Percentiles rank a stretch among this genome's conserved stretches.
phyloP scores from a whole-genome alignment of 352 stramenopile species.

The Phytopythium montanum region DNA sequence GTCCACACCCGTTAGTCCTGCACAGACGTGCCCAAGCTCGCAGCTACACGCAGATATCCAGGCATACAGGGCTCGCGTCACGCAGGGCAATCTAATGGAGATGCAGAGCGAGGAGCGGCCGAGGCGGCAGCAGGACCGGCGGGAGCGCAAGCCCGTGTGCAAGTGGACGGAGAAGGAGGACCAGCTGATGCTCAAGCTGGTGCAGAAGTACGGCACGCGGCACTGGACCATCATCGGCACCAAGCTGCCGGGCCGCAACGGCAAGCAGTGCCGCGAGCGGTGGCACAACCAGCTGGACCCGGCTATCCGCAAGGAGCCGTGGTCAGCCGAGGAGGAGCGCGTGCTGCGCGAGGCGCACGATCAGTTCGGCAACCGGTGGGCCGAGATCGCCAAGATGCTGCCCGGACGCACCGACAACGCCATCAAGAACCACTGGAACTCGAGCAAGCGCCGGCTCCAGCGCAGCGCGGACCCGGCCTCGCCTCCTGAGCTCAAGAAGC shows the following conservation, averaged over 20 bases:
- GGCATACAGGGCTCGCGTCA: too few relatives aligned
- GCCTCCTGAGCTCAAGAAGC: slow-evolving; percentile 17
- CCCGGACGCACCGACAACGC: slow-evolving; percentile 87
- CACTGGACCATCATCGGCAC: slow-evolving; percentile 98
- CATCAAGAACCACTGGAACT: slow-evolving; percentile 94
- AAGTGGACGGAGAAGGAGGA: slow-evolving; percentile 91
- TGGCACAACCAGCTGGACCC: slow-evolving; percentile 96
- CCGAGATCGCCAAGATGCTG: slow-evolving; percentile 88
- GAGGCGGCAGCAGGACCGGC: slow-evolving; percentile 8
- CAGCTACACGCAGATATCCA: too few relatives aligned
- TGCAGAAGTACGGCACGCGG: slow-evolving; percentile 92
- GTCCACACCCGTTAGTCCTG: neutral
- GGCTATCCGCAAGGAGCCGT: slow-evolving; percentile 90
- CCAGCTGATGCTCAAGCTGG: slow-evolving; percentile 80
- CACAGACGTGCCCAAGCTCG: slow-evolving; percentile 1
- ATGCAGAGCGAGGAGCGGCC: neutral
- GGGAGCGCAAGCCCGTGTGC: slow-evolving; percentile 73
- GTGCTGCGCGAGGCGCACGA: slow-evolving; percentile 68
- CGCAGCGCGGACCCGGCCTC: slow-evolving; percentile 20
- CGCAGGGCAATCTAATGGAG: neutral
- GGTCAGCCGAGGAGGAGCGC: slow-evolving; percentile 88
- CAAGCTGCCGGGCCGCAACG: slow-evolving; percentile 90
- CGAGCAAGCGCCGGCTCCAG: slow-evolving; percentile 73
- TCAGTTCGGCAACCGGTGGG: slow-evolving; percentile 89
- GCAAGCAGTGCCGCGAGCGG: slow-evolving; percentile 95